phyloP scores from a whole-genome alignment of 805 yeast genomes.

The Saccharomycopsis sp. region DNA sequence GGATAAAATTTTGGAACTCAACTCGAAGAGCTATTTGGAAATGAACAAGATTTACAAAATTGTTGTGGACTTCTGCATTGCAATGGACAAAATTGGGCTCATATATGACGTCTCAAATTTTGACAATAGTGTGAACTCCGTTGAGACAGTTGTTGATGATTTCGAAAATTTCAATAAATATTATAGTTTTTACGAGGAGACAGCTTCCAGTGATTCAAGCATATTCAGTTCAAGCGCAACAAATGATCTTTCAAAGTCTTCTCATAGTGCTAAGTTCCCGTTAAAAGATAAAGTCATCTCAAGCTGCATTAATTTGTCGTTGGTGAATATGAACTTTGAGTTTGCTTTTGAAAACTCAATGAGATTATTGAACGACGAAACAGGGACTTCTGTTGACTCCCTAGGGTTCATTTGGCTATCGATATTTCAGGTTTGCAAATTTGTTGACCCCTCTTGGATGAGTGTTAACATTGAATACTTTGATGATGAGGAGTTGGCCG shows the following conservation, averaged over 20 bases:
- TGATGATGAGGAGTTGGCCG: slow-evolving; percentile 17
- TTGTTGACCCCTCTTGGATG: slow-evolving; percentile 22
- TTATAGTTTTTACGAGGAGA: slow-evolving; percentile 1
- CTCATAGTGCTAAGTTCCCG: slow-evolving; percentile 14
- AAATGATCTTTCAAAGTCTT: neutral
- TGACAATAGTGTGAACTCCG: slow-evolving; percentile 4
- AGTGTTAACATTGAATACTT: neutral
- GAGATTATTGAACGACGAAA: slow-evolving; percentile 25
- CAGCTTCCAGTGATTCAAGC: neutral
- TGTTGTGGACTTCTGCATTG: slow-evolving; percentile 30
- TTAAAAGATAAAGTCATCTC: slow-evolving; percentile 30
- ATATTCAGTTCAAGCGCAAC: neutral
- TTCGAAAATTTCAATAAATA: slow-evolving; percentile 4
- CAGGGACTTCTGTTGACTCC: slow-evolving; percentile 12
- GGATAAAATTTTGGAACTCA: slow-evolving; percentile 32
- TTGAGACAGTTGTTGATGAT: slow-evolving; percentile 3
- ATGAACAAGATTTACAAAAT: slow-evolving; percentile 34
- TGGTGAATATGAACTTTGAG: slow-evolving; percentile 34
- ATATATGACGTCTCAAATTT: slow-evolving; percentile 16
- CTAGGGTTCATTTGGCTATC: slow-evolving; percentile 32
- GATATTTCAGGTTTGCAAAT: slow-evolving; percentile 38
- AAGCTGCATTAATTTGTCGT: slow-evolving; percentile 36
- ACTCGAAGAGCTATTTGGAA: slow-evolving; percentile 36
- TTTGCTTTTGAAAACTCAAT: slow-evolving; percentile 32
- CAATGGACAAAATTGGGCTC: slow-evolving; percentile 23